These are phyloP conservation scores for Colletotrichum nymphaeae DNA, from an alignment of 2,329 filamentous ascomycete genomes.

Conservation along the genomic window DNA sequence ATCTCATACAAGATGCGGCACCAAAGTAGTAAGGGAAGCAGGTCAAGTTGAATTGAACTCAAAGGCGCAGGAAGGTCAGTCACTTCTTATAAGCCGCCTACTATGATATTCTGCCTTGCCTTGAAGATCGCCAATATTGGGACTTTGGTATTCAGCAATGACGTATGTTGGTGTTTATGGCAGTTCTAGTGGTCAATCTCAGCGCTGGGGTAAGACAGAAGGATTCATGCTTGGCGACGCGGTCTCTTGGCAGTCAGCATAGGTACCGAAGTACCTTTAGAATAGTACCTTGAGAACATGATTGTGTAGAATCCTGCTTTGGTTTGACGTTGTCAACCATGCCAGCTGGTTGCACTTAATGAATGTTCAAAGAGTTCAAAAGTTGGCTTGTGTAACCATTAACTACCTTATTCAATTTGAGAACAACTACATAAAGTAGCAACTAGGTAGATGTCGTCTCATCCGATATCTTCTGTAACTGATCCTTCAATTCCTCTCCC, in stretches of 20 bases:
- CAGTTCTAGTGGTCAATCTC: background rate
- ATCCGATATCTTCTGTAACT: no score
- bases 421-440: no score
- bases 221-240: background rate
- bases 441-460: no score
- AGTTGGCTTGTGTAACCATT: no score
- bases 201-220: background rate
- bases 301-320: no score
- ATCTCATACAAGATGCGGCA: background rate
- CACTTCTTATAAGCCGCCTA: background rate
- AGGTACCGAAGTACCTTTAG: background rate
- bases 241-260: background rate
- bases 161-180: background rate
- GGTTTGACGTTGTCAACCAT: no score
- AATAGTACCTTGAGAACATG: background rate
- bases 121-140: background rate
- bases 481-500: background rate
- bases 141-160: background rate
- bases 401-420: no score
- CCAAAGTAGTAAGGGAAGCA: no score
- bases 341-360: no score
- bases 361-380: no score
- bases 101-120: background rate
- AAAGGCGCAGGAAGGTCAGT: background rate
- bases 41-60: background rate